Percentiles rank a stretch among this genome's conserved stretches.
Evolutionary conservation across 805 yeast genomes (phyloP).

Genomic region (Saturnispora mendoncae): DNA sequence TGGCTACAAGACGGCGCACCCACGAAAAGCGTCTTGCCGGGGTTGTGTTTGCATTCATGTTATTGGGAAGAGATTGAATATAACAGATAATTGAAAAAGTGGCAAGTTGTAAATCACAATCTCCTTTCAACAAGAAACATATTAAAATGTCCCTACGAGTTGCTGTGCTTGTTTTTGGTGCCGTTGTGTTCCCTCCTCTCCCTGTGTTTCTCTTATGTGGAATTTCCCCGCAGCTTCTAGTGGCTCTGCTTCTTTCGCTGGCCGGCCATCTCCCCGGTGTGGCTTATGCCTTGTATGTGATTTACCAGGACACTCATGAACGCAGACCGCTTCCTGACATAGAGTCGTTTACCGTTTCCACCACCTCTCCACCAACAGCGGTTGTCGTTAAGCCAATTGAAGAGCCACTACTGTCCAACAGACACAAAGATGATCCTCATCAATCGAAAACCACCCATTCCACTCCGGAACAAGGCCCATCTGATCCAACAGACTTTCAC

Average conservation of each 20-base stretch:
- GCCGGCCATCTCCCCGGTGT: constrained; percentile 46
- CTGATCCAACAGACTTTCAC: background rate
- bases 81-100: no score
- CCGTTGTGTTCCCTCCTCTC: constrained; percentile 64
- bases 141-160: no score
- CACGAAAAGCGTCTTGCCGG: constrained; percentile 25
- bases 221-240: constrained; percentile 40
- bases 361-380: no score
- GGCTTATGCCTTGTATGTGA: constrained; percentile 40
- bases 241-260: constrained; percentile 35
- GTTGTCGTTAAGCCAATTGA: no score
- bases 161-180: constrained; percentile 41
- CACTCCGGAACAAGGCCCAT: no score
- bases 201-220: constrained; percentile 66
- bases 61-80: no score
- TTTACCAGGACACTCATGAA: constrained; percentile 5
- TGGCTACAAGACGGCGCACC: constrained; percentile 29
- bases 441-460: background rate
- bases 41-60: background rate
- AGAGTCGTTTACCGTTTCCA: no score
- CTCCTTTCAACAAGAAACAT: no score
- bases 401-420: background rate
- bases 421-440: background rate
- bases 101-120: no score
- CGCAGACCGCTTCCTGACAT: background rate